These are phyloP conservation scores for Ramalina peruviana DNA, from an alignment of 495 filamentous ascomycete genomes.

Conservation along the genomic window DNA sequence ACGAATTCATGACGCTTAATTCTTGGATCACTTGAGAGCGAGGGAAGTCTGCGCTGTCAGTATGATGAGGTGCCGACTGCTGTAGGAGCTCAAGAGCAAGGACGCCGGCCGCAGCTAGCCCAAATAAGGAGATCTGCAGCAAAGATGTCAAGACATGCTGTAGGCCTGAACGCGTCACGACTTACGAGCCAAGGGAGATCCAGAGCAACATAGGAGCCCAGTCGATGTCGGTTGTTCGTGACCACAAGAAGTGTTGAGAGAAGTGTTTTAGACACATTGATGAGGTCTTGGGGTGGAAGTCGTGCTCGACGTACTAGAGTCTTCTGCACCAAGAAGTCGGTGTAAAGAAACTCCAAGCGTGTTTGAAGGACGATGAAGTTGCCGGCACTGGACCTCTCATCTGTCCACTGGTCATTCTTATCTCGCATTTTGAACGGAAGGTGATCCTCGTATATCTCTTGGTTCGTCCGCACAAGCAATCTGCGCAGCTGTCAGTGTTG, in stretches of 20 bases:
- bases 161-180: not conserved
- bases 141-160: conserved; percentile 7
- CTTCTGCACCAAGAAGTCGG: conserved; percentile 46
- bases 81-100: conserved; percentile 48
- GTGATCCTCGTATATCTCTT: not conserved
- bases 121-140: conserved; percentile 34
- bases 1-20: conserved; percentile 48
- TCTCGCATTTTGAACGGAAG: not conserved
- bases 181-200: conserved; percentile 46
- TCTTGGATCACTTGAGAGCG: conserved; percentile 50
- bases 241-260: conserved; percentile 31
- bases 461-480: not conserved
- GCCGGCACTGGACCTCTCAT: conserved; percentile 16
- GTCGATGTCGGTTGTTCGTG: conserved; percentile 30
- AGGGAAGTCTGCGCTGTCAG: conserved; percentile 27
- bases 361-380: conserved; percentile 23
- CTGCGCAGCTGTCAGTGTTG: not conserved
- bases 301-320: conserved; percentile 38
- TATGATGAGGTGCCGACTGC: conserved; percentile 33
- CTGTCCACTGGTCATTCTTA: conserved; percentile 12
- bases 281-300: conserved; percentile 20
- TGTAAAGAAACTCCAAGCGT: conserved; percentile 40
- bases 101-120: conserved; percentile 43
- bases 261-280: conserved; percentile 30
- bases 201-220: conserved; percentile 30